Evolutionary conservation across 78 protist species (phyloP).

Genomic region (Cavenderia fasciculata): DNA sequence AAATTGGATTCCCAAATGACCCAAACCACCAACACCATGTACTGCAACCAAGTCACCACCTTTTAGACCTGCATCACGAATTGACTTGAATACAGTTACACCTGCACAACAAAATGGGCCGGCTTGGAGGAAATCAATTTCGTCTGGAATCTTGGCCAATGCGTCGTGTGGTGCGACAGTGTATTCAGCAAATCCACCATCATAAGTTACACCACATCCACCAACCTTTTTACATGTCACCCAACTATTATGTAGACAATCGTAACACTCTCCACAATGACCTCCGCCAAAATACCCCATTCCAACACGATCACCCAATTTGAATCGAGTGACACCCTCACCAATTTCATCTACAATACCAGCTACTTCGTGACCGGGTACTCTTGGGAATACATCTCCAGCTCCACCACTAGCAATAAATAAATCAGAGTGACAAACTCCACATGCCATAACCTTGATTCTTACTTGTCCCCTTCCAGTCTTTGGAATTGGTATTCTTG

Average conservation of each 20-base stretch:
- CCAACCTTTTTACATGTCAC: slow-evolving; percentile 4
- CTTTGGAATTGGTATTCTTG: slow-evolving; percentile 40
- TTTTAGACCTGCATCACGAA: slow-evolving; percentile 17
- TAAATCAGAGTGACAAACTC: slow-evolving; percentile 78
- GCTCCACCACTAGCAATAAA: neutral
- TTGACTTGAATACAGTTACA: slow-evolving; percentile 70
- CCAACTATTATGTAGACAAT: slow-evolving; percentile 39
- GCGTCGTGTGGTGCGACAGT: slow-evolving; percentile 22
- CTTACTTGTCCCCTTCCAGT: slow-evolving; percentile 29
- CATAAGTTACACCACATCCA: slow-evolving; percentile 13
- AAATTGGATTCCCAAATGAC: slow-evolving; percentile 83
- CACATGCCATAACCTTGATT: slow-evolving; percentile 77
- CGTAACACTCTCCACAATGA: slow-evolving; percentile 57
- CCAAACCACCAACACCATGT: slow-evolving; percentile 84
- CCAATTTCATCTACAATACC: slow-evolving; percentile 77
- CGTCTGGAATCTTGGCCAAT: slow-evolving; percentile 42
- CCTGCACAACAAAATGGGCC: slow-evolving; percentile 86
- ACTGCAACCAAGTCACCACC: slow-evolving; percentile 60
- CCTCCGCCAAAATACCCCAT: slow-evolving; percentile 65
- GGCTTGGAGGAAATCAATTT: slow-evolving; percentile 1
- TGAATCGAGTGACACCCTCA: neutral
- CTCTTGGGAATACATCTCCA: slow-evolving; percentile 44
- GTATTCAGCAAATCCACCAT: slow-evolving; percentile 81
- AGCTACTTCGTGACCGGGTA: slow-evolving; percentile 80
- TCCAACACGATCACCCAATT: slow-evolving; percentile 72